Conservation (phyloP, 192 early-diverging fungal genomes). For the Backusella luteola region DNA sequence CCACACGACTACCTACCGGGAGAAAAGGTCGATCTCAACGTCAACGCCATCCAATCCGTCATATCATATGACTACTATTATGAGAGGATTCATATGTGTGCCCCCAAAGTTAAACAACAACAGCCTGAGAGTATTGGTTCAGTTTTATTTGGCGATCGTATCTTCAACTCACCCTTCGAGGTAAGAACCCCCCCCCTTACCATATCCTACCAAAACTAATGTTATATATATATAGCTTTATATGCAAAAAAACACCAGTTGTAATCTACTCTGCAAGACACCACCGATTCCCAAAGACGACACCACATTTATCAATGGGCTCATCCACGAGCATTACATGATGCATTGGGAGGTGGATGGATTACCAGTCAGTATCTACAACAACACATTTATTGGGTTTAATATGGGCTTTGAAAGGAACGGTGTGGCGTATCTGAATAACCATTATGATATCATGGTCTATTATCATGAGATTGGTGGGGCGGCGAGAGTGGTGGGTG, state of each 20-base stretch:
- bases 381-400: conserved; percentile 68
- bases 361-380: conserved; percentile 70
- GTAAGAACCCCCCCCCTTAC: conserved; percentile 36
- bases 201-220: too few relatives aligned
- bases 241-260: conserved; percentile 58
- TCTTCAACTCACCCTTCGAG: conserved; percentile 80
- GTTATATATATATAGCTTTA: conserved; percentile 43
- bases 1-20: conserved; percentile 77
- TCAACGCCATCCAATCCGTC: conserved; percentile 82
- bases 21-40: conserved; percentile 70
- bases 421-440: conserved; percentile 58
- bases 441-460: conserved; percentile 87
- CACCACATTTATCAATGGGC: conserved; percentile 81
- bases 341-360: conserved; percentile 91
- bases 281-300: conserved; percentile 59
- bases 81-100: conserved; percentile 82
- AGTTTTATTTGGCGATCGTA: conserved; percentile 95
- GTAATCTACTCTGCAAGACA: conserved; percentile 63
- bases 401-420: conserved; percentile 56
- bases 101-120: conserved; percentile 59
- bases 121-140: conserved; percentile 84
- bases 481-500: conserved; percentile 81
- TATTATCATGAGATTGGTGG: conserved; percentile 74
- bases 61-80: conserved; percentile 90
- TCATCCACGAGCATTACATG: conserved; percentile 73